Percentiles rank a stretch among this genome's conserved stretches.
Evolutionary conservation across 2,329 filamentous ascomycete species (phyloP).

Genomic region (Pyrenophora tritici-repentis): DNA sequence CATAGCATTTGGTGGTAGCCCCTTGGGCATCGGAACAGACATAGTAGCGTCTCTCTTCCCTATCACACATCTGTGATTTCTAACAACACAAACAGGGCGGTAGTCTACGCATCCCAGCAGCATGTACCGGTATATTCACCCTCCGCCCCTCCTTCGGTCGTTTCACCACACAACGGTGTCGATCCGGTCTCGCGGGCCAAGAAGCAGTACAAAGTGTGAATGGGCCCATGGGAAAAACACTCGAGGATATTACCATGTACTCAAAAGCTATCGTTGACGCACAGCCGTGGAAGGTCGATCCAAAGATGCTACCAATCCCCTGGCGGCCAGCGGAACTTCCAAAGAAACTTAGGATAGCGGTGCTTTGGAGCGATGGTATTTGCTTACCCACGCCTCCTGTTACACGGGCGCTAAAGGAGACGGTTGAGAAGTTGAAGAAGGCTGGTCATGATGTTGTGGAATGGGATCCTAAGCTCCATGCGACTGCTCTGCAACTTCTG

Average conservation of each 20-base stretch:
- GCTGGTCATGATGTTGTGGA: constrained; percentile 62
- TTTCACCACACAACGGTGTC: constrained; percentile 60
- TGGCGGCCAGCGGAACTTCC: constrained; percentile 54
- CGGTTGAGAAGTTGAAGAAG: constrained; percentile 57
- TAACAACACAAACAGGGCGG: constrained; percentile 47
- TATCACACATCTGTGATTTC: background rate
- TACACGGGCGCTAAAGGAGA: constrained; percentile 59
- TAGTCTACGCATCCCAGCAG: constrained; percentile 61
- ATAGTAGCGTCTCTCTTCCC: constrained; percentile 50
- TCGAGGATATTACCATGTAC: constrained; percentile 57
- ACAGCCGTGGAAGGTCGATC: constrained; percentile 59
- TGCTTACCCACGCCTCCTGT: constrained; percentile 59
- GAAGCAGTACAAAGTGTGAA: constrained; percentile 68
- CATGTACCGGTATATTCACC: constrained; percentile 63
- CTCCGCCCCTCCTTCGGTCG: constrained; percentile 63
- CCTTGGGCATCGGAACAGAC: constrained; percentile 67
- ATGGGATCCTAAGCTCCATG: constrained; percentile 60
- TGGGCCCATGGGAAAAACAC: constrained; percentile 63
- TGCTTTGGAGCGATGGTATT: constrained; percentile 58
- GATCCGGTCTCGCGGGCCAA: constrained; percentile 67
- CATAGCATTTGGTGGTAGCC: constrained; percentile 62
- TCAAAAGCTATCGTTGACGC: constrained; percentile 49
- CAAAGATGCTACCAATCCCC: constrained; percentile 58
- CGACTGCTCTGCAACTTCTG: constrained; percentile 56
- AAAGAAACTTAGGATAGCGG: constrained; percentile 63